Base-by-base conservation (phyloP, 1,284 basidiomycete genomes). In the Hemileia vastatrix region DNA sequence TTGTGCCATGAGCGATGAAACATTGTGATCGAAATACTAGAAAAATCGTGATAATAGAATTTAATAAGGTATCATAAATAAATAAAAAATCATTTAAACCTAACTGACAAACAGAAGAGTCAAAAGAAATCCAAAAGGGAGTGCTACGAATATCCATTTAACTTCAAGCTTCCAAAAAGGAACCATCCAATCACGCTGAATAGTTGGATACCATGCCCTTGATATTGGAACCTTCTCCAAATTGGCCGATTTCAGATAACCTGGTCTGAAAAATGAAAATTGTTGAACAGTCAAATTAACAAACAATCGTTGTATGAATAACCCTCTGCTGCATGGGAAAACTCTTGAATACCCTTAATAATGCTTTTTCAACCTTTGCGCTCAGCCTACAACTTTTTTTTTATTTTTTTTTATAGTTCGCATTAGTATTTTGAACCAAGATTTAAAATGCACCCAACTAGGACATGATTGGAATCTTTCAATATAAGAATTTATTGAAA, bases 131-230 rank as follows among this genome's bases (percentile, higher is more conserved):
- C 80, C 80, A 64, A 81, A 81, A 0, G 80, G 79, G 23, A 83
- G 80, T 0, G 87, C 87, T 8, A 88, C 83, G 23, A 87, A 90
- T 2, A 94, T 86, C 85, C 90, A 97, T 76, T 88, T 89, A 0
- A 83, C 84, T 23, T 88, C 86, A 4, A 96, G 79, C 68, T 93
- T 79, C 93, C 93, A 97, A 73, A 96, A 97, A 31, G 78, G 81
- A 11, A 97, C 87, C 1, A 96, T 79, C 94, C 92, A 98, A 1
- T 80, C 77, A 58, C 91, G 78, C 8, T 84, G 84, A 15, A 83
- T 81, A 0, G 87, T 88, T 4, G 90, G 84, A 64, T 82, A 78
- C 71, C 90, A 92, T 0, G 87, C 84, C 4, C 78, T 77, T 0
- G 81, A 80, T 0, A 85, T 81, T 0, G 88, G 89, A 1, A 91